Conservation (phyloP, 2,329 filamentous ascomycete genomes). For the Sporothrix euskadiensis region DNA sequence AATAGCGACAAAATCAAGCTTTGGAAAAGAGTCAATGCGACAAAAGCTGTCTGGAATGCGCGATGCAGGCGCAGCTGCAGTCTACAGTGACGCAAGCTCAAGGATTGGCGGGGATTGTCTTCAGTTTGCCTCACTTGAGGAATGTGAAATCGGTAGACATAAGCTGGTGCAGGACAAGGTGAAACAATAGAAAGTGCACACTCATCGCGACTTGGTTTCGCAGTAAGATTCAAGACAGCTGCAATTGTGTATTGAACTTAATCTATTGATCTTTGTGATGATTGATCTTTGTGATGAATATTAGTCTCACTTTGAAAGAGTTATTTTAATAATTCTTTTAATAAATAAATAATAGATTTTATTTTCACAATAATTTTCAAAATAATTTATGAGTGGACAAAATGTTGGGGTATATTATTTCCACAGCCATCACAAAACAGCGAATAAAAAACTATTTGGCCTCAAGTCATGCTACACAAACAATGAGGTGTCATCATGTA, state of each 20-base stretch:
- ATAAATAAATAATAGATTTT: background rate
- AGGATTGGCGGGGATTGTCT: background rate
- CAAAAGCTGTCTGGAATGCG: background rate
- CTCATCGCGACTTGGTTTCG: background rate
- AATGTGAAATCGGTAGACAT: background rate
- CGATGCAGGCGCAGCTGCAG: background rate
- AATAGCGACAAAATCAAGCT: background rate
- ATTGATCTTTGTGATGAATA: background rate
- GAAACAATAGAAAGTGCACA: background rate
- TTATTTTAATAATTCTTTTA: background rate
- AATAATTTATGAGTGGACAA: background rate
- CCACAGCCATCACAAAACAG: slow-evolving; percentile 11
- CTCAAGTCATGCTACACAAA: background rate
- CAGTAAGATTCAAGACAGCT: background rate
- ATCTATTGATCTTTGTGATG: background rate
- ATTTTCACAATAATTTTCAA: background rate
- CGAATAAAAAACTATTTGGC: slow-evolving; percentile 5
- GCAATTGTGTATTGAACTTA: background rate
- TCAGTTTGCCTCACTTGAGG: background rate
- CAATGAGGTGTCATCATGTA: background rate
- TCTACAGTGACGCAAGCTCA: background rate
- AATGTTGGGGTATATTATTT: slow-evolving; percentile 5
- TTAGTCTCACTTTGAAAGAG: background rate
- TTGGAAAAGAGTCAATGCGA: background rate
- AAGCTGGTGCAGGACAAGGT: background rate